Base-by-base conservation (phyloP, 2,329 filamentous ascomycete genomes). In the Penicillium glabrum region DNA sequence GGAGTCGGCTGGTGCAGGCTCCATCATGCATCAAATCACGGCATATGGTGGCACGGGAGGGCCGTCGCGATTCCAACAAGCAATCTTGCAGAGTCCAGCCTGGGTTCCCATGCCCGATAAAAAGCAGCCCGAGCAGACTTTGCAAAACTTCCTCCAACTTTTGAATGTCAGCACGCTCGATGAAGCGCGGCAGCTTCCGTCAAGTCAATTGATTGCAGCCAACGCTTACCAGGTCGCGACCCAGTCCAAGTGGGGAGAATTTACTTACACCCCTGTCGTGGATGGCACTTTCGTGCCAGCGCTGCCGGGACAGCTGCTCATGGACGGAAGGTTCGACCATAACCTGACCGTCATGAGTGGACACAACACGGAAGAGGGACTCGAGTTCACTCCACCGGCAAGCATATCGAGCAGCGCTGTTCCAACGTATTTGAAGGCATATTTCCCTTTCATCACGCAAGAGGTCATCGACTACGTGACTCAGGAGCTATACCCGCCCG, bases 11-110 rank as follows among this genome's bases (percentile, higher is more conserved):
- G 82, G 83, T 27, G 82, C 74, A 8, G 81, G 81, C 0, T 81
- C 77, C 3, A 78, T 86, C 55, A 76, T 83, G 70, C 81, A 84
- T 61, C 82, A 85, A 54, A 79, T 84, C 58, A 85, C 82, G 26
- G 74, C 80, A 1, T 82, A 75, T 56, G 82, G 81, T 33, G 81
- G 79, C 10, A 62, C 67, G 14, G 65, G 73, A 10, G 80, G 79
- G 11, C 59, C 65, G 1, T 56, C 60, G 14, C 66, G 67, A 4
- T 76, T 76, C 59, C 67, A 74, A 24, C 67, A 68, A 53, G 79
- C 79, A 10, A 74, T 82, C 7, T 51, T 75, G 1, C 80, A 82
- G 58, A 80, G 77, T 41, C 78, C 79, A 3, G 71, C 66, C 10
- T 75, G 67, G 64, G 49, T 66, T 8, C 78, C 77, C 0, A 54